These are phyloP conservation scores for Moesziomyces parantarcticus DNA, from an alignment of 1,284 basidiomycete genomes.

Conservation along the genomic window DNA sequence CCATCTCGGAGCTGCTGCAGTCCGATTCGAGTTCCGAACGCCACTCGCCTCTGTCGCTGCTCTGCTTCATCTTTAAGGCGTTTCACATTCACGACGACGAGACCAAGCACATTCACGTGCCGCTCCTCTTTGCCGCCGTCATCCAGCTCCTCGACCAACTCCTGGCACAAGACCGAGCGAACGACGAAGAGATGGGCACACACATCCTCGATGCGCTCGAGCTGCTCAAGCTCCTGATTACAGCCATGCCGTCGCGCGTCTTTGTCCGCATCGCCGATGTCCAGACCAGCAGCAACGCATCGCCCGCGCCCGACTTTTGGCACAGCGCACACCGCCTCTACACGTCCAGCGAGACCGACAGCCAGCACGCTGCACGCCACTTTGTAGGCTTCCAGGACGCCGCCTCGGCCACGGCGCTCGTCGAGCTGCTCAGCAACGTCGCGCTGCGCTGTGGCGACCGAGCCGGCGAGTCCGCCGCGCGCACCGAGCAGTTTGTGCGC, in stretches of 20 bases:
- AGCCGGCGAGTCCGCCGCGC: not conserved
- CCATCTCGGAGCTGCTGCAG: constrained; percentile 69
- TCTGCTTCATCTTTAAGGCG: constrained; percentile 76
- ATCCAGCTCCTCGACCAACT: constrained; percentile 32
- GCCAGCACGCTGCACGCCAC: constrained; percentile 42
- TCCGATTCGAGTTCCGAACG: constrained; percentile 37
- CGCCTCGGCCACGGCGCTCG: constrained; percentile 20
- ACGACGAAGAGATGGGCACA: not conserved
- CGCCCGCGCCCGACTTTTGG: constrained; percentile 19
- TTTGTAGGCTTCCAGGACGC: constrained; percentile 42
- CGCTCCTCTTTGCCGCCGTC: constrained; percentile 66
- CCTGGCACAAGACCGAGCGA: not conserved
- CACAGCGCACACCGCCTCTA: constrained; percentile 38
- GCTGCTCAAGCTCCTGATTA: constrained; percentile 50
- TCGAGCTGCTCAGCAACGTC: constrained; percentile 26
- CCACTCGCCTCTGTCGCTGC: constrained; percentile 65
- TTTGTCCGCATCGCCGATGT: constrained; percentile 40
- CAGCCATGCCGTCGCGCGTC: constrained; percentile 51
- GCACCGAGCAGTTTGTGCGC: constrained; percentile 33
- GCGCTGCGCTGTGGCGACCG: constrained; percentile 20
- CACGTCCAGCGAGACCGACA: constrained; percentile 44
- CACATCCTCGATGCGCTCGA: constrained; percentile 38
- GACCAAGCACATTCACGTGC: constrained; percentile 81
- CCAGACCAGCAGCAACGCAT: not conserved
- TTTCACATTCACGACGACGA: constrained; percentile 84